Conservation (phyloP, 306 rosid genomes). For the Cucurbita moschata region DNA sequence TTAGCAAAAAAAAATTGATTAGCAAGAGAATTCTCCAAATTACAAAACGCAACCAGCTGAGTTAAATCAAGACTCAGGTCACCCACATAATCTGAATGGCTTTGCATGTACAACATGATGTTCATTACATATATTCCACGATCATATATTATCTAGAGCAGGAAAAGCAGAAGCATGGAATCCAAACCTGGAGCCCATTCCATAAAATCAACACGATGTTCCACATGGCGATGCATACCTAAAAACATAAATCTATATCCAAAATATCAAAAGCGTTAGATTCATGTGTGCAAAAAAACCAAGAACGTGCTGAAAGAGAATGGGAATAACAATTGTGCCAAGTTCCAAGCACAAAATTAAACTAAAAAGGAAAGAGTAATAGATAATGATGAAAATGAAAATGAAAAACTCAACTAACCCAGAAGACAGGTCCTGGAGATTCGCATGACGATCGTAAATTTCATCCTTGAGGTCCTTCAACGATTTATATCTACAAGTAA, state of each 20-base stretch:
- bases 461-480: constrained; percentile 73
- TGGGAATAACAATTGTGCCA: not conserved
- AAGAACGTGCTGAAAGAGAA: not conserved
- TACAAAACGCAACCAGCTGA: not conserved
- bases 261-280: constrained; percentile 9
- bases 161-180: not conserved
- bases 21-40: not conserved
- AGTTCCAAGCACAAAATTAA: not conserved
- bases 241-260: constrained; percentile 56
- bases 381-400: not conserved
- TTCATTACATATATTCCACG: not conserved
- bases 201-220: constrained; percentile 85
- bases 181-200: constrained; percentile 99
- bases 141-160: not conserved
- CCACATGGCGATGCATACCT: constrained; percentile 96
- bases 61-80: not conserved
- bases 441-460: constrained; percentile 49
- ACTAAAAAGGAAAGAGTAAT: not conserved
- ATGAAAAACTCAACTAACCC: constrained; percentile 51
- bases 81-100: not conserved
- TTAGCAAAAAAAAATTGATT: not conserved
- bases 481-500: constrained; percentile 49
- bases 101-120: not conserved
- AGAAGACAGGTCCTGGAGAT: constrained; percentile 62
- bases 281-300: not conserved